phyloP scores from a whole-genome alignment of 1,284 basidiomycete species.

The Psilocybe mexicana region DNA sequence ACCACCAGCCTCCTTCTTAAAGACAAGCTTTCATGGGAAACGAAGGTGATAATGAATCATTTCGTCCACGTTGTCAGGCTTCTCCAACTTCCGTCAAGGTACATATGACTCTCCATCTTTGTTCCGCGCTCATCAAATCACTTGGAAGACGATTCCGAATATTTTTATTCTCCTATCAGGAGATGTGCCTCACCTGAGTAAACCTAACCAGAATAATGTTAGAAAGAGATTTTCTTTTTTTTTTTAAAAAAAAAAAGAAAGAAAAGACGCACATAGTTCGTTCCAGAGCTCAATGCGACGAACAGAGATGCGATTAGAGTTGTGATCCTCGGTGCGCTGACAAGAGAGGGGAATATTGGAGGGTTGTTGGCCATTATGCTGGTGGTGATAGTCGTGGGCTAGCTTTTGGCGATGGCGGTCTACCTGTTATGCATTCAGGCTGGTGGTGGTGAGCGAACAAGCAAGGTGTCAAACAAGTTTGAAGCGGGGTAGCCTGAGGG shows the following conservation, averaged over 20 bases:
- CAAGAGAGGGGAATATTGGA: constrained; percentile 31
- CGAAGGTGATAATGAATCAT: no score
- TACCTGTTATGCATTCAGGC: constrained; percentile 13
- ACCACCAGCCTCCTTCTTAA: no score
- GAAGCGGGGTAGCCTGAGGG: neutral
- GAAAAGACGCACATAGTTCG: constrained; percentile 60
- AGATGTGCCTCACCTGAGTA: constrained; percentile 45
- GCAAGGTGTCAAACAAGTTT: neutral
- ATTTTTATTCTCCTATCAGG: neutral
- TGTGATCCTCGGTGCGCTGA: constrained; percentile 43
- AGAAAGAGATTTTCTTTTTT: neutral
- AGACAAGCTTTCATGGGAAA: no score
- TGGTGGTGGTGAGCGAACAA: neutral
- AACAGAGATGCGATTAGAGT: constrained; percentile 55
- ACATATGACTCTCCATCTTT: neutral
- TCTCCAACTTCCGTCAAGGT: no score
- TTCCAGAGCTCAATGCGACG: constrained; percentile 64
- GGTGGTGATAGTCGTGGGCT: neutral
- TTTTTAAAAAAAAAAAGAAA: neutral
- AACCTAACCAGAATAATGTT: constrained; percentile 31
- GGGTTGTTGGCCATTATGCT: constrained; percentile 17
- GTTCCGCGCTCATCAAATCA: neutral
- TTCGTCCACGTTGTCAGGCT: no score
- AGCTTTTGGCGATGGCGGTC: neutral
- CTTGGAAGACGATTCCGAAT: neutral